phyloP scores from a whole-genome alignment of 768 basidiomycete genomes.

The Rhodotorula babjevae region DNA sequence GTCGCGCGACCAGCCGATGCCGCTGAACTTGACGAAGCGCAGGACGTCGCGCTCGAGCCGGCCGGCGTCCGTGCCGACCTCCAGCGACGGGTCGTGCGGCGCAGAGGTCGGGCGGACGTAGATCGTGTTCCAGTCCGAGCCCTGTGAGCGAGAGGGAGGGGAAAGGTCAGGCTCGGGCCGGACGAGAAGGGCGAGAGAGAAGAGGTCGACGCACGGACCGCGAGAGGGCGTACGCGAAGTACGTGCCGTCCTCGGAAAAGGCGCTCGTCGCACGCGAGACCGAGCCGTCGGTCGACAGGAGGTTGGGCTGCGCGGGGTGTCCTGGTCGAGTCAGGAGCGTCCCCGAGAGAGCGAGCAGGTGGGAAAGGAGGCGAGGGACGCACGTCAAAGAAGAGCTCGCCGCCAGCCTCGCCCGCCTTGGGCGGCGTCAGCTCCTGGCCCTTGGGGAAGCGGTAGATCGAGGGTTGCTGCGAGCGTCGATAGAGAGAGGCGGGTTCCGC shows the following conservation, averaged over 20 bases:
- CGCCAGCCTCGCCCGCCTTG: conserved; percentile 50
- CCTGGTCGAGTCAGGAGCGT: too few species aligned
- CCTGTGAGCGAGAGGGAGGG: conserved; percentile 1
- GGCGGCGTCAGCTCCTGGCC: conserved; percentile 14
- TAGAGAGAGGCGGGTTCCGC: not conserved
- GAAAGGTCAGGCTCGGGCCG: not conserved
- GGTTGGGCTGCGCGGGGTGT: conserved; percentile 58
- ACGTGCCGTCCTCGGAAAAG: conserved; percentile 65
- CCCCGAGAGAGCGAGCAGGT: not conserved
- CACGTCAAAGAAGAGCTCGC: conserved; percentile 71
- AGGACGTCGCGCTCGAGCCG: conserved; percentile 60
- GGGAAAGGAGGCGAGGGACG: conserved; percentile 48
- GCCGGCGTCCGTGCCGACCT: conserved; percentile 45
- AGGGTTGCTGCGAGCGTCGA: conserved; percentile 54
- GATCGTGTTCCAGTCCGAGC: conserved; percentile 44
- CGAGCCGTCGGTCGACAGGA: conserved; percentile 67
- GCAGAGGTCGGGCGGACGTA: conserved; percentile 58
- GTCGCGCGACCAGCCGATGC: conserved; percentile 68
- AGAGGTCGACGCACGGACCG: conserved; percentile 5
- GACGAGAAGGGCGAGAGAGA: not conserved
- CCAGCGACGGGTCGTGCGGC: conserved; percentile 53
- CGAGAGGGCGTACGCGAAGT: conserved; percentile 52
- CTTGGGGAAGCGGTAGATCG: conserved; percentile 55
- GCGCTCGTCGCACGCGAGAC: conserved; percentile 58
- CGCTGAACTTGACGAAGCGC: conserved; percentile 70